These are phyloP conservation scores for Helotiales sp. DNA, from an alignment of 2,329 filamentous ascomycete genomes.

Conservation along the genomic window DNA sequence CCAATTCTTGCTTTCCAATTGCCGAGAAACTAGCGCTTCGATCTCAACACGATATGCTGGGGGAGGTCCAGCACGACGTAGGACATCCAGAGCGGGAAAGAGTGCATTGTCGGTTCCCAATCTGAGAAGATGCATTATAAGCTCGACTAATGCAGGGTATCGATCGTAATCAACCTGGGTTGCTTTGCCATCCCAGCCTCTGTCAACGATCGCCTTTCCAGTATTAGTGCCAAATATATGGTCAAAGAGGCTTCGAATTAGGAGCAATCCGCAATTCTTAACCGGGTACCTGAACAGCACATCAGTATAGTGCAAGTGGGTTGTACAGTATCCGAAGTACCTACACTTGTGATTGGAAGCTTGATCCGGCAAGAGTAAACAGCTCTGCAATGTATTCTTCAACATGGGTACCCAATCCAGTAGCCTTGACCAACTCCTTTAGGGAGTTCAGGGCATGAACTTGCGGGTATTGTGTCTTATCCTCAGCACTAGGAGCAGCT, in stretches of 20 bases:
- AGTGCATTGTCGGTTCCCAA: conserved; percentile 68
- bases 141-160: conserved; percentile 67
- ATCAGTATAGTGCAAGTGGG: neutral
- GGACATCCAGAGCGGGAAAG: conserved; percentile 82
- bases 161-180: conserved; percentile 72
- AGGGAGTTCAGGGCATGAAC: conserved; percentile 95
- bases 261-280: conserved; percentile 87
- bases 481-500: conserved; percentile 55
- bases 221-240: conserved; percentile 77
- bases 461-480: conserved; percentile 76
- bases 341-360: conserved; percentile 78
- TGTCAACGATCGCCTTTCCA: conserved; percentile 66
- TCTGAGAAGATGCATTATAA: conserved; percentile 67
- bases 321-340: conserved; percentile 67
- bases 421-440: conserved; percentile 88
- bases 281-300: conserved; percentile 77
- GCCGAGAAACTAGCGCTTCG: conserved; percentile 60
- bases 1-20: conserved; percentile 75
- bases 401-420: conserved; percentile 72
- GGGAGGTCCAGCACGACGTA: conserved; percentile 73
- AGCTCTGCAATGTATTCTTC: conserved; percentile 76
- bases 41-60: conserved; percentile 59
- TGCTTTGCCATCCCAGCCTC: conserved; percentile 67
- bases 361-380: conserved; percentile 78
- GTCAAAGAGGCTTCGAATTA: conserved; percentile 85